Evolutionary conservation across 352 stramenopile species (phyloP), one percentile per base, ranked within the genome.

Genomic region (Thalassiosira ordinaria): DNA sequence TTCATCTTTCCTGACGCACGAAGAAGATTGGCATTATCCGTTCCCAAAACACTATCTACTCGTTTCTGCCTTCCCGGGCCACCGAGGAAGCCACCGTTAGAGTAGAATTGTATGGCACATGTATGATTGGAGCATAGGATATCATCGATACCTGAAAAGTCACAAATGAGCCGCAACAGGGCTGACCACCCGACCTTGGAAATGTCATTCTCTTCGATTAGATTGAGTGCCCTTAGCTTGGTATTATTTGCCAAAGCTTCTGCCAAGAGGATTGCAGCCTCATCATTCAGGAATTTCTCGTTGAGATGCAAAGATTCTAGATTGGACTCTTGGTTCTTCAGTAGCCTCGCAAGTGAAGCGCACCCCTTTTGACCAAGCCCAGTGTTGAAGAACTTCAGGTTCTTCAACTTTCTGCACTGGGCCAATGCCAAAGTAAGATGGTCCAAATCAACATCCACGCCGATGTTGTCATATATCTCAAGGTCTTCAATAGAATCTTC

Each of bases 11-110:
- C 37, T 5, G 41, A 70, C 49, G 41, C 61, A 60, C 18, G 41
- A 41, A 70, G 61, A 62, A 70, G 8, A 59, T 53, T 60, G 24
- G 61, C 41, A 70, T 70, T 14, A 41, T 59, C 39, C 16, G 2
- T 16, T 62, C 61, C 61, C 24, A 60, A 59, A 59, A 24, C 6
- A 37, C 4, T 8, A 31, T 39, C 16, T 6, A 27, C 1, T 11
- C 1, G n/a, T 8, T 5, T 16, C 7, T 33, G 9, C 6, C 20
- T 35, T n/a, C n/a, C n/a, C n/a, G n/a, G n/a, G n/a, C n/a, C n/a
- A n/a, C n/a, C n/a, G n/a, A n/a, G n/a, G n/a, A n/a, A n/a, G n/a
- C n/a, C n/a, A n/a, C n/a, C n/a, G n/a, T n/a, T n/a, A n/a, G n/a
- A n/a, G n/a, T n/a, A n/a, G n/a, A n/a, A n/a, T n/a, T n/a, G n/a